phyloP scores from a whole-genome alignment of 2,329 filamentous ascomycete genomes.

The Penicillium hordei region DNA sequence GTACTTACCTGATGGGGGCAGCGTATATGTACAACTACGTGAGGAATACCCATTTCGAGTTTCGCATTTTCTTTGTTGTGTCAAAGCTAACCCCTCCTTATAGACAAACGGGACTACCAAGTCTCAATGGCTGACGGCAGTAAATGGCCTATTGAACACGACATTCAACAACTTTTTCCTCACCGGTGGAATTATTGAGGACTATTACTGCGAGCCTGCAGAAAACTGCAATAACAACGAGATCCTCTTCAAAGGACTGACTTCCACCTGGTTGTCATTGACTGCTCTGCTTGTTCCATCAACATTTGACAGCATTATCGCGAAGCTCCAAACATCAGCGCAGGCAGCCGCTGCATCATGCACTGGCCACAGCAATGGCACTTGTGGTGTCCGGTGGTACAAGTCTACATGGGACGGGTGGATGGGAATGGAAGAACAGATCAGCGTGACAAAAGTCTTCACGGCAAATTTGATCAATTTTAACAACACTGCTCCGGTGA shows the following conservation, averaged over 20 bases:
- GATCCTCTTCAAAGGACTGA: conserved; percentile 68
- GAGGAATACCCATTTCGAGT: conserved; percentile 16
- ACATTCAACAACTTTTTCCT: conserved; percentile 51
- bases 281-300: conserved; percentile 64
- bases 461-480: conserved; percentile 57
- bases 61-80: neutral
- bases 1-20: conserved; percentile 58
- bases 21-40: conserved; percentile 68
- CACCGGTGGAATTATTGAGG: conserved; percentile 36
- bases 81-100: neutral
- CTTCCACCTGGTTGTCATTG: conserved; percentile 66
- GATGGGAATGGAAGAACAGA: conserved; percentile 66
- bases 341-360: conserved; percentile 62
- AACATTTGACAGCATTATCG: conserved; percentile 55
- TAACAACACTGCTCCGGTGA: conserved; percentile 46
- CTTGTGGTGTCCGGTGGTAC: conserved; percentile 66
- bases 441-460: conserved; percentile 65
- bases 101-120: conserved; percentile 50
- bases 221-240: conserved; percentile 58
- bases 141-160: conserved; percentile 57
- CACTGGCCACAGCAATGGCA: conserved; percentile 56
- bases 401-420: conserved; percentile 54
- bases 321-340: conserved; percentile 59
- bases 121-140: conserved; percentile 55
- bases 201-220: conserved; percentile 64